These are phyloP conservation scores for Lachancea cidri DNA, from an alignment of 805 yeast genomes.

Conservation along the genomic window DNA sequence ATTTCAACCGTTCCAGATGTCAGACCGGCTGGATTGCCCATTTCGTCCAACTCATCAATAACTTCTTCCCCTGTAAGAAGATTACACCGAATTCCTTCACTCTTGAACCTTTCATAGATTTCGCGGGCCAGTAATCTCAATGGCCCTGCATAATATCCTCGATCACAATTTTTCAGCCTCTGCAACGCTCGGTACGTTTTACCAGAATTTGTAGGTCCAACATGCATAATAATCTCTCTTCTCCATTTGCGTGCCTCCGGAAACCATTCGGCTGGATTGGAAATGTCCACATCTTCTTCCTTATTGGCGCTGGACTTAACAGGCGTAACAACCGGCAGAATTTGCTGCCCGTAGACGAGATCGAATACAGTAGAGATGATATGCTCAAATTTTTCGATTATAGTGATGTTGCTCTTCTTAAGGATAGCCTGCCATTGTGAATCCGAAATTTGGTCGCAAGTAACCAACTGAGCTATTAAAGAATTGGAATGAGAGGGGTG, in stretches of 20 bases:
- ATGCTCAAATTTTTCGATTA: constrained; percentile 2
- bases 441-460: constrained; percentile 10
- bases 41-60: constrained; percentile 58
- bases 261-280: constrained; percentile 71
- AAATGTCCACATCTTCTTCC: constrained; percentile 36
- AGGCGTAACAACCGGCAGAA: constrained; percentile 17
- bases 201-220: constrained; percentile 97
- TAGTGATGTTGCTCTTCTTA: background rate
- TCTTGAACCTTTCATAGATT: constrained; percentile 73
- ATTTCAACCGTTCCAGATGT: constrained; percentile 92
- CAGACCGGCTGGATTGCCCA: constrained; percentile 67
- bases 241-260: constrained; percentile 79
- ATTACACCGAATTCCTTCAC: constrained; percentile 67
- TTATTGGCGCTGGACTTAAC: constrained; percentile 10
- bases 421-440: constrained; percentile 13
- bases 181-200: constrained; percentile 82
- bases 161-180: constrained; percentile 54
- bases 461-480: no score
- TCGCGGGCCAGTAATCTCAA: constrained; percentile 86
- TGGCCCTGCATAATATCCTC: constrained; percentile 95
- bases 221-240: constrained; percentile 82
- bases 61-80: constrained; percentile 95
- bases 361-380: constrained; percentile 13
- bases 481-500: constrained; percentile 16
- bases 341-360: constrained; percentile 22